These are phyloP conservation scores for Penicillium hesseltinei DNA, from an alignment of 2,329 filamentous ascomycete species.

Conservation along the genomic window DNA sequence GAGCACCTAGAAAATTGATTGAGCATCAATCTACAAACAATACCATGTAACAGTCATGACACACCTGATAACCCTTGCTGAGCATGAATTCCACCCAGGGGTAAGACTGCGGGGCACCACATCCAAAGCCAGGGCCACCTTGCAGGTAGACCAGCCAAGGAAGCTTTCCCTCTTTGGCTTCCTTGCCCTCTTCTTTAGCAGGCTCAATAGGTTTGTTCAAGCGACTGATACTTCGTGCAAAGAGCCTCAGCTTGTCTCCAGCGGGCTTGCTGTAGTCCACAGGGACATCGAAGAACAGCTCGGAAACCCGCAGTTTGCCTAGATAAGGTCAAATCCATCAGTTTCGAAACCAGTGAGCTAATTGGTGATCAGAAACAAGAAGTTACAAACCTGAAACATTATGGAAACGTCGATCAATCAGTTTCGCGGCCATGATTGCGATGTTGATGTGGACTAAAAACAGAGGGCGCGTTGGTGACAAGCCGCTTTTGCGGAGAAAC, in stretches of 20 bases:
- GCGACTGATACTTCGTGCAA: conserved; percentile 71
- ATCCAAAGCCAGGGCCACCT: conserved; percentile 81
- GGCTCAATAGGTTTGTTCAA: conserved; percentile 50
- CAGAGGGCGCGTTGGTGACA: conserved; percentile 5
- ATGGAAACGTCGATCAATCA: conserved; percentile 39
- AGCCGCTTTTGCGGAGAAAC: conserved; percentile 14
- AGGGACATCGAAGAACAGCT: conserved; percentile 84
- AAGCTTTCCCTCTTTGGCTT: conserved; percentile 38
- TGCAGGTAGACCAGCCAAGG: conserved; percentile 72
- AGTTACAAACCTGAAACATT: conserved; percentile 37
- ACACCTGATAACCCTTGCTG: conserved; percentile 75
- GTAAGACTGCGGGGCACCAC: conserved; percentile 70
- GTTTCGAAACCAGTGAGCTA: background rate
- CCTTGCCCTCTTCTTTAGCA: conserved; percentile 47
- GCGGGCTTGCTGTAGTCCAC: conserved; percentile 68
- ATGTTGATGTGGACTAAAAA: conserved; percentile 16
- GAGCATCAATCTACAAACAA: background rate
- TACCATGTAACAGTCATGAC: background rate
- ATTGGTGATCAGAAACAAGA: background rate
- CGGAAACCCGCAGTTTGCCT: conserved; percentile 74
- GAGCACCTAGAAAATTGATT: conserved; percentile 50
- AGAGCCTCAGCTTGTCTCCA: conserved; percentile 66
- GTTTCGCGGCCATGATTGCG: conserved; percentile 36
- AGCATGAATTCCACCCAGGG: conserved; percentile 69
- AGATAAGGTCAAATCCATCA: conserved; percentile 7